Percentiles rank a stretch among this genome's conserved stretches.
phyloP scores from a whole-genome alignment of 768 basidiomycete species.

The Suillus tomentosus region DNA sequence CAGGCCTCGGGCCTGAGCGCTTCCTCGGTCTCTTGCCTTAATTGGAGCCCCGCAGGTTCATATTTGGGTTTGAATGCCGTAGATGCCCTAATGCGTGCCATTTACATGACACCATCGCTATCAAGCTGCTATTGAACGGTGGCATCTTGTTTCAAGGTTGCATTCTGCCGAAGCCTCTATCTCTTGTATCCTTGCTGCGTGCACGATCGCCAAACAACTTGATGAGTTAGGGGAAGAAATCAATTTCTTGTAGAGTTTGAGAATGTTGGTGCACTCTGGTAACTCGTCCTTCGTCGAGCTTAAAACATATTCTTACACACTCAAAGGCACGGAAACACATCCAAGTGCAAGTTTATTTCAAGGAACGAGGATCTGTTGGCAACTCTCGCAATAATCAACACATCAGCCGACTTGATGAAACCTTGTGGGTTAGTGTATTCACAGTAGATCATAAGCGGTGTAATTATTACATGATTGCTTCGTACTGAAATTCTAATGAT shows the following conservation, averaged over 20 bases:
- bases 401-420: neutral
- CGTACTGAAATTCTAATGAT: neutral
- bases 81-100: conserved; percentile 17
- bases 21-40: conserved; percentile 30
- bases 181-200: no score
- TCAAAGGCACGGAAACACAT: neutral
- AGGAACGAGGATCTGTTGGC: neutral
- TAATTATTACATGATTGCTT: neutral
- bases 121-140: no score
- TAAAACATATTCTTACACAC: neutral
- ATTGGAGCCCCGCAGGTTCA: conserved; percentile 16
- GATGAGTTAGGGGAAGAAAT: no score
- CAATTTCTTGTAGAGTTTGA: no score
- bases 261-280: no score
- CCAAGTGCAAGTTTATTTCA: neutral
- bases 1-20: conserved; percentile 55
- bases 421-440: neutral
- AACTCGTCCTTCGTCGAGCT: neutral
- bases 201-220: no score
- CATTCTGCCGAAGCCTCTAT: no score
- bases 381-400: neutral
- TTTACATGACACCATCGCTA: neutral
- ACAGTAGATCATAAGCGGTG: neutral
- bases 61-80: conserved; percentile 24
- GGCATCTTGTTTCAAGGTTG: no score